phyloP scores from a whole-genome alignment of 768 basidiomycete species.

The Trametes cubensis region DNA sequence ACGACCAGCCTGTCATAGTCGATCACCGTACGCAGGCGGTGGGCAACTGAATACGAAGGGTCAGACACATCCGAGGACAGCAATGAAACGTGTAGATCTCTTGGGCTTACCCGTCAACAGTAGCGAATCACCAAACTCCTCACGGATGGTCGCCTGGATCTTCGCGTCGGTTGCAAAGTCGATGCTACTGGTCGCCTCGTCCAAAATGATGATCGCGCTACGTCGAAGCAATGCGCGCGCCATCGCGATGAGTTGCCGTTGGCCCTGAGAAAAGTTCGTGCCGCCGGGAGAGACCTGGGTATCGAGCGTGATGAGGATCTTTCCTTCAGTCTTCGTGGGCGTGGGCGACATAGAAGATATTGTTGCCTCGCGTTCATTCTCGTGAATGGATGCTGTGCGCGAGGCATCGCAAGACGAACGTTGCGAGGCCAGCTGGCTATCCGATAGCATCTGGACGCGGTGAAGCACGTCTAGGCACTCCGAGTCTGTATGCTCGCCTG shows the following conservation, averaged over 20 bases:
- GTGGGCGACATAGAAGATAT: slow-evolving; percentile 32
- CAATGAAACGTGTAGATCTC: slow-evolving; percentile 10
- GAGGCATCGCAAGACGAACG: slow-evolving; percentile 44
- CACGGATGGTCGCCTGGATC: slow-evolving; percentile 85
- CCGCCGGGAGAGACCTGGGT: slow-evolving; percentile 86
- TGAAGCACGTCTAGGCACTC: slow-evolving; percentile 81
- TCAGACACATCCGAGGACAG: background rate
- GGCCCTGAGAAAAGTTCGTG: slow-evolving; percentile 90
- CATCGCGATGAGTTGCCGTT: slow-evolving; percentile 86
- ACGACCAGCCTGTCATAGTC: slow-evolving; percentile 82
- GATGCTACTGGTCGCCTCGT: slow-evolving; percentile 85
- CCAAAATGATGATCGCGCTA: slow-evolving; percentile 75
- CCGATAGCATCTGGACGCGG: slow-evolving; percentile 76
- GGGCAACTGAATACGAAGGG: slow-evolving; percentile 56
- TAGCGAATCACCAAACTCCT: slow-evolving; percentile 78
- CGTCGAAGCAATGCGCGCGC: slow-evolving; percentile 76
- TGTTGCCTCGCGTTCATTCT: slow-evolving; percentile 42
- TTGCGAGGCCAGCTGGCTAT: slow-evolving; percentile 52
- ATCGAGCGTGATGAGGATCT: slow-evolving; percentile 65
- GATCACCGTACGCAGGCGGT: slow-evolving; percentile 75
- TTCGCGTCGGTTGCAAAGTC: slow-evolving; percentile 88
- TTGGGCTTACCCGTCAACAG: slow-evolving; percentile 64
- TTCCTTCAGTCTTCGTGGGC: slow-evolving; percentile 57
- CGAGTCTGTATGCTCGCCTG: slow-evolving; percentile 38
- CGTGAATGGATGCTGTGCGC: slow-evolving; percentile 45